Percentiles rank a stretch among this genome's conserved stretches.
phyloP scores from a whole-genome alignment of 495 filamentous ascomycete genomes.

The Penicillium turbatum region DNA sequence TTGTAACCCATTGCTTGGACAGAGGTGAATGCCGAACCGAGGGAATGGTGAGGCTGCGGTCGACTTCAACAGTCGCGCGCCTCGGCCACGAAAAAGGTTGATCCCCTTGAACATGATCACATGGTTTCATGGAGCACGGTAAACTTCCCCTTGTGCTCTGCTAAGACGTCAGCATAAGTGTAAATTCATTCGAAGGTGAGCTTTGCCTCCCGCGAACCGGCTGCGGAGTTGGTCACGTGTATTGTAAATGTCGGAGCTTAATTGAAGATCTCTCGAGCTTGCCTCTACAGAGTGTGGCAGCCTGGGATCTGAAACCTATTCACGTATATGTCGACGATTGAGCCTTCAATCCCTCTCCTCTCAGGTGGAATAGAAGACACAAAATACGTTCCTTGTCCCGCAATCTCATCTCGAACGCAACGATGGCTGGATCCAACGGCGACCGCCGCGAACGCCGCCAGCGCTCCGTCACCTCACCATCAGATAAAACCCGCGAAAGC shows the following conservation, averaged over 20 bases:
- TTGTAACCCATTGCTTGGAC: not conserved
- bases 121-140: constrained; percentile 31
- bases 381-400: not conserved
- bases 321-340: no score
- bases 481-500: constrained; percentile 22
- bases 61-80: constrained; percentile 30
- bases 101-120: constrained; percentile 41
- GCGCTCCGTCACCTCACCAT: constrained; percentile 20
- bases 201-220: not conserved
- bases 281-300: no score
- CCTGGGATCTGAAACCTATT: no score
- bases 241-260: constrained; percentile 11
- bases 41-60: constrained; percentile 16
- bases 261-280: not conserved
- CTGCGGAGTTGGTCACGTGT: constrained; percentile 22
- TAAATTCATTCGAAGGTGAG: no score
- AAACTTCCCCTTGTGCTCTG: constrained; percentile 12
- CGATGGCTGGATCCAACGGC: constrained; percentile 26
- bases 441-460: constrained; percentile 19
- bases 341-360: no score
- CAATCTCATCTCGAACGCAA: not conserved
- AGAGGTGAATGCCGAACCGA: not conserved
- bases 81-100: constrained; percentile 20
- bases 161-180: no score
- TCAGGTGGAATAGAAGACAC: no score